Evolutionary conservation across 768 basidiomycete genomes (phyloP).

Genomic region (Tulasnella sp.): DNA sequence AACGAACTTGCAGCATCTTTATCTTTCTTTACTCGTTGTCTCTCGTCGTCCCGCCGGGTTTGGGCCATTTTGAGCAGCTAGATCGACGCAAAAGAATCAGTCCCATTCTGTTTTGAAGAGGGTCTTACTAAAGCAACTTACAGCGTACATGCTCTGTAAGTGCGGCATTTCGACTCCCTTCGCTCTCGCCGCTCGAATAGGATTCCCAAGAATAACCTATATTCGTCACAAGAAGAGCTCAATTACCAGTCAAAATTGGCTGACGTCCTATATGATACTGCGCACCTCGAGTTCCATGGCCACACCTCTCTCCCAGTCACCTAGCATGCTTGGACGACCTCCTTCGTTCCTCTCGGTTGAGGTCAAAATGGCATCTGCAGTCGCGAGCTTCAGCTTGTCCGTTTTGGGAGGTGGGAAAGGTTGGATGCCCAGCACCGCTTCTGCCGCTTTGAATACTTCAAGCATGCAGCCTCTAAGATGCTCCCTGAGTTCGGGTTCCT

Average conservation of each 20-base stretch:
- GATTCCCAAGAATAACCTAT: constrained; percentile 22
- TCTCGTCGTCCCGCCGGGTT: constrained; percentile 15
- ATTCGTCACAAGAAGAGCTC: not conserved
- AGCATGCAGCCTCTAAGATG: constrained; percentile 22
- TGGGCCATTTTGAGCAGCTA: constrained; percentile 20
- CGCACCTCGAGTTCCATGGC: constrained; percentile 23
- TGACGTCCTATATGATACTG: too few relatives aligned
- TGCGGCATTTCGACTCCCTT: constrained; percentile 23
- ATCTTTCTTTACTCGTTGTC: not conserved
- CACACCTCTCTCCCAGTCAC: constrained; percentile 21
- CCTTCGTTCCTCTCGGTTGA: constrained; percentile 19
- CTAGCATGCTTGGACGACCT: constrained; percentile 22
- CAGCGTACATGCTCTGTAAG: constrained; percentile 23
- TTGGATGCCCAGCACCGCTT: constrained; percentile 18
- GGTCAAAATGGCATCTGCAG: constrained; percentile 20
- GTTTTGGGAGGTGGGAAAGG: constrained; percentile 17
- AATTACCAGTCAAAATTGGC: not conserved
- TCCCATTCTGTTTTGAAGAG: not conserved
- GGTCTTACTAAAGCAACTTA: not conserved
- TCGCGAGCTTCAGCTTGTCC: constrained; percentile 15
- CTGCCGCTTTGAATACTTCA: constrained; percentile 21
- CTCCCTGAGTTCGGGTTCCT: constrained; percentile 18
- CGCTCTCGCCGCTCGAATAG: constrained; percentile 20
- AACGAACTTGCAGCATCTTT: not conserved
- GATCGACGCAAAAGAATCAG: not conserved